Evolutionary conservation across 2,329 filamentous ascomycete species (phyloP).

Genomic region (Aspergillus japonicus): DNA sequence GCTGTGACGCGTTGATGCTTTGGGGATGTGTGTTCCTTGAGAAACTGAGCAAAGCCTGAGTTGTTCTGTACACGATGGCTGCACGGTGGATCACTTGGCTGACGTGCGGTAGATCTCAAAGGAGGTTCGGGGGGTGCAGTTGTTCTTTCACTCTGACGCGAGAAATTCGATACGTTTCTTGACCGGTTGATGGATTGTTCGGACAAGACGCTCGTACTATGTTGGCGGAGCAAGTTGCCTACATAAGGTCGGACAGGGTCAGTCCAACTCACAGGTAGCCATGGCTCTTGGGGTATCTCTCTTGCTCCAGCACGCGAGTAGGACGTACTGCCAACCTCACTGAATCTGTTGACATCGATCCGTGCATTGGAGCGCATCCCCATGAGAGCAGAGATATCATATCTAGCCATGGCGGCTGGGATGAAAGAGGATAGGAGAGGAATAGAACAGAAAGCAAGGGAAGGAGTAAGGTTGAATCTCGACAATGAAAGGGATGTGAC

Average conservation of each 20-base stretch:
- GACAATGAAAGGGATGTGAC: not conserved
- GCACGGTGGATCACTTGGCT: conserved; percentile 35
- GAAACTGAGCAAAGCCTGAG: conserved; percentile 47
- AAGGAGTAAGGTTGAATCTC: not conserved
- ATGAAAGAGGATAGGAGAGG: conserved; percentile 8
- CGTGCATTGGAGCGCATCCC: conserved; percentile 30
- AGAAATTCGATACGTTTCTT: conserved; percentile 23
- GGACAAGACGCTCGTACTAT: conserved; percentile 23
- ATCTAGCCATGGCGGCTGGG: conserved; percentile 30
- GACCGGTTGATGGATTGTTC: conserved; percentile 29
- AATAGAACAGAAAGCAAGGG: conserved; percentile 5
- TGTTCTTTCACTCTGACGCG: conserved; percentile 20
- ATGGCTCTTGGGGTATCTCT: not conserved
- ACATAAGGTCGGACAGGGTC: not conserved
- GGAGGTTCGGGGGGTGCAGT: conserved; percentile 15
- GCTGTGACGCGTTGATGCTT: conserved; percentile 51
- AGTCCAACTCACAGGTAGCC: not conserved
- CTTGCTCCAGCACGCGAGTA: not conserved
- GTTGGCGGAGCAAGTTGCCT: conserved; percentile 28
- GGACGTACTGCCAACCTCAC: conserved; percentile 31
- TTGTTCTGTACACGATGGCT: conserved; percentile 35
- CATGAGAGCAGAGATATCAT: conserved; percentile 40
- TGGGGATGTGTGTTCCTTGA: conserved; percentile 50
- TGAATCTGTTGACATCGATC: conserved; percentile 28
- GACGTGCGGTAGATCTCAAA: conserved; percentile 27